phyloP scores from a whole-genome alignment of 306 rosid genomes.

The Clitoria ternatea region DNA sequence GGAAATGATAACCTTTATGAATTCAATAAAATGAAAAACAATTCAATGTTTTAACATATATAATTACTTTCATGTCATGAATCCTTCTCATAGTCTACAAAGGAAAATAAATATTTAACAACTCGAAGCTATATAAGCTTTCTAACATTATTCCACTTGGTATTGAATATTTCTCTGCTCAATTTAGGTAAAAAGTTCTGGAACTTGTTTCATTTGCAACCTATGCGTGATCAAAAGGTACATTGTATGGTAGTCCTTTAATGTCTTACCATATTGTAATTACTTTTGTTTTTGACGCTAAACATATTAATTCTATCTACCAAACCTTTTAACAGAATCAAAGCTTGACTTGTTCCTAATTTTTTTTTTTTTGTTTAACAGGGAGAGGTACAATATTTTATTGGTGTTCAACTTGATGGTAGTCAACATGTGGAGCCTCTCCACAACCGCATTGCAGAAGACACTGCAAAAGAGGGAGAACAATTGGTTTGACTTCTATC shows the following conservation, averaged over 20 bases:
- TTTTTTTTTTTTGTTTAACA: constrained; percentile 29
- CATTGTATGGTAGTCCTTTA: neutral
- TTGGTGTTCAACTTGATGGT: constrained; percentile 98
- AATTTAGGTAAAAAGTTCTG: constrained; percentile 90
- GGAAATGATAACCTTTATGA: neutral
- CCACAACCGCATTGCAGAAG: constrained; percentile 62
- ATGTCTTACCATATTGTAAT: neutral
- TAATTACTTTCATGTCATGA: neutral
- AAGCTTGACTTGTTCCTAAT: neutral
- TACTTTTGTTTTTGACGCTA: neutral
- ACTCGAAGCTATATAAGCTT: neutral
- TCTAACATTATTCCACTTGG: neutral
- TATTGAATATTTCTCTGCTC: constrained; percentile 20
- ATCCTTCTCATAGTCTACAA: neutral
- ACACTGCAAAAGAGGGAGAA: constrained; percentile 64
- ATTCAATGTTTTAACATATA: neutral
- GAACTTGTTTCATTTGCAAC: constrained; percentile 96
- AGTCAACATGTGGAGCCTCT: constrained; percentile 97
- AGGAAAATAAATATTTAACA: constrained; percentile 12
- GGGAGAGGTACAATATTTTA: constrained; percentile 97
- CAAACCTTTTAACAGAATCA: neutral
- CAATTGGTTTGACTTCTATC: constrained; percentile 47
- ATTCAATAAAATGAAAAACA: neutral
- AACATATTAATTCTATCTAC: neutral
- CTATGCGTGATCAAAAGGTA: constrained; percentile 99